phyloP scores from a whole-genome alignment of 768 basidiomycete genomes.

The Rhodotorula taiwanensis region DNA sequence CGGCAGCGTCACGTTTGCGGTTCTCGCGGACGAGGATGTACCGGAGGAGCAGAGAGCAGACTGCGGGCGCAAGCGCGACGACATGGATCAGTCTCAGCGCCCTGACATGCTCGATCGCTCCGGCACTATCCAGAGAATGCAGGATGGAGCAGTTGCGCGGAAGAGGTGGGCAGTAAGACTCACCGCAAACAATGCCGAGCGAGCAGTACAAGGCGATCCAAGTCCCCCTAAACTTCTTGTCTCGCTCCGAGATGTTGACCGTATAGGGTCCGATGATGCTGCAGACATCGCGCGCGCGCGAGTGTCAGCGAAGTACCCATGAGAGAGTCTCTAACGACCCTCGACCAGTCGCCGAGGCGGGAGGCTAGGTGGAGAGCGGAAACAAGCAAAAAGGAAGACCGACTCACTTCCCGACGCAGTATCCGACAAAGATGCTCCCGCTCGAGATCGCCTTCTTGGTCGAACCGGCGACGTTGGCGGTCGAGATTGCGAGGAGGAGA shows the following conservation, averaged over 20 bases:
- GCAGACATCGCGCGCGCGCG: not conserved
- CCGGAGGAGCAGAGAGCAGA: conserved; percentile 65
- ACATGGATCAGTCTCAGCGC: no score
- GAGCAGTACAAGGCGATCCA: conserved; percentile 28
- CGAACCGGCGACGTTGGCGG: conserved; percentile 44
- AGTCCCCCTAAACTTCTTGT: conserved; percentile 20
- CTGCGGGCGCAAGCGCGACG: no score
- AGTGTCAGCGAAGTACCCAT: not conserved
- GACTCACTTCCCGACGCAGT: conserved; percentile 41
- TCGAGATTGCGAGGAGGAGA: conserved; percentile 40
- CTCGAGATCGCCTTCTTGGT: conserved; percentile 45
- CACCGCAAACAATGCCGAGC: conserved; percentile 15
- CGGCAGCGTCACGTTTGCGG: conserved; percentile 38
- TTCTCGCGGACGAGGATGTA: conserved; percentile 88
- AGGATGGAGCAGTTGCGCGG: no score
- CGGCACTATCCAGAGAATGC: no score
- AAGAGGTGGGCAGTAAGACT: not conserved
- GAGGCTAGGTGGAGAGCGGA: conserved; percentile 1
- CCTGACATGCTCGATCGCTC: no score
- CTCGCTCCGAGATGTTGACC: conserved; percentile 12
- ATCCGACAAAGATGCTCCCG: conserved; percentile 44
- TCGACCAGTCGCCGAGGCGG: no score
- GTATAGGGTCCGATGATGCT: conserved; percentile 13
- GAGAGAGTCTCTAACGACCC: no score
- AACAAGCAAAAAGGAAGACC: not conserved